These are phyloP conservation scores for Colletotrichum eremochloae DNA, from an alignment of 2,329 filamentous ascomycete species.

Conservation along the genomic window DNA sequence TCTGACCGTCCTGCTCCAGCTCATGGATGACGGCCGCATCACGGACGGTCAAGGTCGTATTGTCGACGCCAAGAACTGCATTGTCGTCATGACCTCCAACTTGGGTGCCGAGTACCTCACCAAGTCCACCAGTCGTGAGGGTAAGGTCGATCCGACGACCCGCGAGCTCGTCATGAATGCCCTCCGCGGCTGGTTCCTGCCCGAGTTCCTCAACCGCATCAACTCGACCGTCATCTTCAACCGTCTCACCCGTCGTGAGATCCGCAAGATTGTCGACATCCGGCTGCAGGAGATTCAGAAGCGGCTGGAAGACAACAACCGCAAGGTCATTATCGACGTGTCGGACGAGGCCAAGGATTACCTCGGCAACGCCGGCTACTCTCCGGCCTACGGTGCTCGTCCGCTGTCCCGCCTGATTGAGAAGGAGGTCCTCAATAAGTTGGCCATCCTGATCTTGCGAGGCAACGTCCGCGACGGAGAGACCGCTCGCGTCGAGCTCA, in stretches of 20 bases:
- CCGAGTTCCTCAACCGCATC: slow-evolving; percentile 99
- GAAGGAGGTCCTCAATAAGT: slow-evolving; percentile 93
- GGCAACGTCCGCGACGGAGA: slow-evolving; percentile 90
- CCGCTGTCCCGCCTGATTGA: slow-evolving; percentile 92
- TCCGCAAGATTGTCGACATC: slow-evolving; percentile 95
- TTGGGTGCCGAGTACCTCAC: slow-evolving; percentile 94
- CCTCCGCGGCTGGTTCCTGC: slow-evolving; percentile 95
- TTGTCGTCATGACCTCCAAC: slow-evolving; percentile 99
- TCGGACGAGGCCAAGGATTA: slow-evolving; percentile 92
- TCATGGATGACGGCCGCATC: slow-evolving; percentile 99
- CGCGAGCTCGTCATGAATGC: slow-evolving; percentile 91
- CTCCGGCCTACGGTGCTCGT: slow-evolving; percentile 92
- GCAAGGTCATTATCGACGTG: slow-evolving; percentile 88
- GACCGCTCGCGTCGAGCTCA: slow-evolving; percentile 81
- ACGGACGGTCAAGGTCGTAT: slow-evolving; percentile 97
- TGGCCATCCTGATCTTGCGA: slow-evolving; percentile 91
- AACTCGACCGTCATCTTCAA: slow-evolving; percentile 98
- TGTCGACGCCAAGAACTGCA: slow-evolving; percentile 96
- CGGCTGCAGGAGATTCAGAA: slow-evolving; percentile 91
- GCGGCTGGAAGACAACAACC: slow-evolving; percentile 85
- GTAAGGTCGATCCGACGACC: slow-evolving; percentile 87
- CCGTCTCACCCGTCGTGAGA: slow-evolving; percentile 88
- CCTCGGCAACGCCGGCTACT: slow-evolving; percentile 91
- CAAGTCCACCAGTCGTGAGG: slow-evolving; percentile 81
- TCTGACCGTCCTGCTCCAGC: slow-evolving; percentile 95